These are phyloP conservation scores for Penicillium arizonense DNA, from an alignment of 495 filamentous ascomycete species.

Conservation along the genomic window DNA sequence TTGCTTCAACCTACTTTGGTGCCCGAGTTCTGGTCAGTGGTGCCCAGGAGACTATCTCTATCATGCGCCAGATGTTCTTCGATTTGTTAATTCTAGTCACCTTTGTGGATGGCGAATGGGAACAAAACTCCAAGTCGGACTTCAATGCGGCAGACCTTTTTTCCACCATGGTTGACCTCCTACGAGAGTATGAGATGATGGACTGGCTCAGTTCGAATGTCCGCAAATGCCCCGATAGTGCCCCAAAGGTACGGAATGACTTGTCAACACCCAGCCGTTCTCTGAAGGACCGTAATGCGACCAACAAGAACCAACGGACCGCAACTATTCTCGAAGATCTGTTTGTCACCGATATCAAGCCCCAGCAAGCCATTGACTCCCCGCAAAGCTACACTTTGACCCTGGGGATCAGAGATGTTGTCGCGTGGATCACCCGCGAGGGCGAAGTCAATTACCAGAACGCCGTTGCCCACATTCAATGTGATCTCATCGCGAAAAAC, in stretches of 20 bases:
- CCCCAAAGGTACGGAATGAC: constrained; percentile 16
- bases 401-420: constrained; percentile 46
- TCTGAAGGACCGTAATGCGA: constrained; percentile 25
- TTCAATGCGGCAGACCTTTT: constrained; percentile 71
- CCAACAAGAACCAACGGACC: constrained; percentile 25
- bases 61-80: constrained; percentile 64
- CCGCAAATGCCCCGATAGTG: constrained; percentile 29
- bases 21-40: constrained; percentile 68
- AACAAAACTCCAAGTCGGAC: constrained; percentile 61
- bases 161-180: constrained; percentile 58
- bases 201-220: constrained; percentile 71
- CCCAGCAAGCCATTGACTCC: constrained; percentile 37
- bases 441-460: constrained; percentile 44
- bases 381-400: constrained; percentile 49
- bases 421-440: constrained; percentile 48
- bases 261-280: constrained; percentile 21
- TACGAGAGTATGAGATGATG: constrained; percentile 75
- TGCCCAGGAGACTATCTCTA: constrained; percentile 73
- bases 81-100: constrained; percentile 81
- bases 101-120: constrained; percentile 76
- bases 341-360: constrained; percentile 47
- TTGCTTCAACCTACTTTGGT: constrained; percentile 65
- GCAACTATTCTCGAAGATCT: constrained; percentile 49
- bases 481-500: constrained; percentile 65
- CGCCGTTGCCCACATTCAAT: constrained; percentile 60